Conservation (phyloP, 108 stramenopile species). For the Skeletonema menzelii region DNA sequence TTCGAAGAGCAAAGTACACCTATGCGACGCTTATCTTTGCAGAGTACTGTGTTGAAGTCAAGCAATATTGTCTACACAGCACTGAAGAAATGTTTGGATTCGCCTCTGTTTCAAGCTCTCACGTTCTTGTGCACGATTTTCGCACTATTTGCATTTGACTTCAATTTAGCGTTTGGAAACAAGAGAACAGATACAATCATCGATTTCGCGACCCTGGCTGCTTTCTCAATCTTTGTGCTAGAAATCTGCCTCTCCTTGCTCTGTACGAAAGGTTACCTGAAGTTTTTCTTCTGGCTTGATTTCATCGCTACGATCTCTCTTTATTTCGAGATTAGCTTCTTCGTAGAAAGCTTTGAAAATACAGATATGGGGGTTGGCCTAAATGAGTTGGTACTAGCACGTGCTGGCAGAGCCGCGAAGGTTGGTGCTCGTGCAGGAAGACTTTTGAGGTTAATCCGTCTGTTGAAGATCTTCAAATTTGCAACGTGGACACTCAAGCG, state of each 20-base stretch:
- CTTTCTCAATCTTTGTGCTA: conserved; percentile 39
- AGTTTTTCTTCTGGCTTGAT: conserved; percentile 58
- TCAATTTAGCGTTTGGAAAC: conserved; percentile 37
- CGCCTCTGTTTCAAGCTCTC: conserved; percentile 37
- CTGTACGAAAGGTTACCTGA: conserved; percentile 43
- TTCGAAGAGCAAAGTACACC: neutral
- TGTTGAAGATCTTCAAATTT: conserved; percentile 53
- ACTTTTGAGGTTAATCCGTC: conserved; percentile 43
- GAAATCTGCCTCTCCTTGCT: conserved; percentile 37
- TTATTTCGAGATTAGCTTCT: conserved; percentile 40
- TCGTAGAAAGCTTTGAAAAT: conserved; percentile 12
- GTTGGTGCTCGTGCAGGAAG: conserved; percentile 48
- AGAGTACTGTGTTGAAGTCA: conserved; percentile 10
- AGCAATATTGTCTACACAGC: conserved; percentile 1
- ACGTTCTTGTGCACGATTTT: conserved; percentile 45
- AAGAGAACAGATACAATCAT: conserved; percentile 25
- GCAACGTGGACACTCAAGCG: conserved; percentile 35
- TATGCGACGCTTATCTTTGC: neutral
- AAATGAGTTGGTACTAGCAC: conserved; percentile 37
- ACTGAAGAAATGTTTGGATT: conserved; percentile 24
- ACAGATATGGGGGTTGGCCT: neutral
- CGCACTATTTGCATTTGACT: conserved; percentile 50
- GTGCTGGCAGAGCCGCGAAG: conserved; percentile 50
- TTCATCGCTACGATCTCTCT: conserved; percentile 38
- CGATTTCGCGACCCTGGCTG: conserved; percentile 25